Evolutionary conservation across 179 eudicot genomes (phyloP), one percentile per base, ranked within the genome.

Genomic region (Beta corolliflora): DNA sequence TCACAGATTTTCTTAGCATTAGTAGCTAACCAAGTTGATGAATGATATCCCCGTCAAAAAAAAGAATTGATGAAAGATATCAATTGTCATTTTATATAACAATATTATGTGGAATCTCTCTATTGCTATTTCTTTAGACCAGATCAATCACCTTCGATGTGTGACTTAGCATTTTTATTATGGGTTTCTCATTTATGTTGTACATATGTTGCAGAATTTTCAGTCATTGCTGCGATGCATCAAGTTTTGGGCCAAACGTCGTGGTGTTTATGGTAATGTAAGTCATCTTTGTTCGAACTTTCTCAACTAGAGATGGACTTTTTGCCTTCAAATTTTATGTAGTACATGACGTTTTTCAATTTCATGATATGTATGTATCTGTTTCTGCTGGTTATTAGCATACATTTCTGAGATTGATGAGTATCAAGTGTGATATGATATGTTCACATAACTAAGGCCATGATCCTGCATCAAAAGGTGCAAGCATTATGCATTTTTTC

Each of bases 191-290:
- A 18, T 72, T 18, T 74, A 8, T 61, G 36, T 70, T 52, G 60
- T 70, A 50, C 36, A 7, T n/a, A 36, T 76, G 68, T 48, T 68
- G 76, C 89, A 91, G 94, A 77, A 79, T 74, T 91, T 81, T 63
- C 90, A 82, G 74, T 83, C 90, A 77, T n/a, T 90, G 76, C 87
- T 91, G 77, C 89, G 90, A 9, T 90, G 92, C 79, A 84, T 90
- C 63, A 91, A 88, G 79, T 84, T 83, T 18, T 91, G 95, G 95
- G 91, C 95, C n/a, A 91, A 84, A 78, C 85, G 82, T 71, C 90
- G 93, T 77, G 93, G 92, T 58, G 80, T 91, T 59, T 90, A 91
- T 83, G 90, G 93, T 71, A 81, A 91, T 79, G 95, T 90, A 88
- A 89, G 95, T 80, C 66, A 56, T 69, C 75, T 76, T 56, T 25